phyloP scores from a whole-genome alignment of 1,284 basidiomycete genomes.

The Tetrapyrgos nigripes region DNA sequence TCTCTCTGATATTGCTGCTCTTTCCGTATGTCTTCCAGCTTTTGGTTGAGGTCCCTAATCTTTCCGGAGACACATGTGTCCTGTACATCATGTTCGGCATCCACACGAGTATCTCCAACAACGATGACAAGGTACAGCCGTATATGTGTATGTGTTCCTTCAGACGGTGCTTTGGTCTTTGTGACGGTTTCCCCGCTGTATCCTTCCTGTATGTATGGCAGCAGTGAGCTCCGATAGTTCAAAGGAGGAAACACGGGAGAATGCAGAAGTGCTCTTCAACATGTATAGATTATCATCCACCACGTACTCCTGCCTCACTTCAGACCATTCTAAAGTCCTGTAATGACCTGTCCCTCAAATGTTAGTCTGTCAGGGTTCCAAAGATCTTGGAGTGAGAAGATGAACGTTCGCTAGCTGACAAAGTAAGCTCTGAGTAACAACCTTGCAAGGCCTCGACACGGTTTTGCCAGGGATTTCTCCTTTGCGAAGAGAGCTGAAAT shows the following conservation, averaged over 20 bases:
- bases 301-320: constrained; percentile 71
- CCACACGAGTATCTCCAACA: constrained; percentile 86
- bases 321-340: constrained; percentile 90
- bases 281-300: constrained; percentile 84
- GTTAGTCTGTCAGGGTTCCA: no score
- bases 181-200: constrained; percentile 80
- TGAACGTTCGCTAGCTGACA: no score
- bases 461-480: no score
- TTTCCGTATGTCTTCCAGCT: constrained; percentile 90
- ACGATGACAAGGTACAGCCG: constrained; percentile 95
- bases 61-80: constrained; percentile 87
- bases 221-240: constrained; percentile 2
- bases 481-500: no score
- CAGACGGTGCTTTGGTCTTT: constrained; percentile 86
- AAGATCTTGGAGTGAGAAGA: no score
- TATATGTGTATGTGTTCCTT: constrained; percentile 89
- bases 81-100: constrained; percentile 80
- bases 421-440: no score
- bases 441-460: no score
- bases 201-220: constrained; percentile 64
- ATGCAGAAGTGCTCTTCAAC: constrained; percentile 84
- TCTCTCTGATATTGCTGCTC: constrained; percentile 99
- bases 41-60: constrained; percentile 91
- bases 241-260: no score
- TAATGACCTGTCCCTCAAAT: constrained; percentile 96